Evolutionary conservation across 2,329 filamentous ascomycete species (phyloP), one percentile per base, ranked within the genome.

Genomic region (Fusarium nurragi): DNA sequence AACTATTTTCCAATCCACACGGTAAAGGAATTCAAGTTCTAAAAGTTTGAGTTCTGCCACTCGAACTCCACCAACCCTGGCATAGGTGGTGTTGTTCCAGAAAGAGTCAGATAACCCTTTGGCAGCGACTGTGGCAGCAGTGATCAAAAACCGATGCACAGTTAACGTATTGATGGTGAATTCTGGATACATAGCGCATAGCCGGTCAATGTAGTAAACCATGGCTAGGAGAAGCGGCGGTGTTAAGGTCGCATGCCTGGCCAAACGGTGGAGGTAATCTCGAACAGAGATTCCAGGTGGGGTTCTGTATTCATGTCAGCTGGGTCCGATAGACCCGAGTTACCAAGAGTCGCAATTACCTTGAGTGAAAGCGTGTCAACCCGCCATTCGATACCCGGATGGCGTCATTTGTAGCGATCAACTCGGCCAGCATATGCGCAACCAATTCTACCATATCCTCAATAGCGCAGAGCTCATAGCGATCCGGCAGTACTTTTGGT

Each of bases 81-180:
- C 94, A 75, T 99, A 99, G 1, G 94, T 97, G 25, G 92, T 92
- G 78, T 99, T 99, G 64, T 97, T 98, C 93, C 95, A 97, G 76
- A 99, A 99, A 26, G 91, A 93, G 77, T 99, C 95, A 28, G 93
- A 97, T 13, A 99, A 84, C 1, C 95, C 95, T 77, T 99, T 99
- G 54, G 94, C 93, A 8, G 94, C 95, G 6, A 99, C 95, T 0
- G 95, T 97, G 11, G 94, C 94, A 19, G 94, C 93, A 3, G 94
- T 95, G 68, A 99, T 99, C 11, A 99, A 85, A 74, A 98, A 99
- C 10, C 95, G 93, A 79, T 99, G 95, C 4, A 99, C 94, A 0
- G 95, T 99, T 19, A 99, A 83, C 43, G 93, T 97, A 75, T 94
- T 97, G 70, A 99, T 96, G 25, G 94, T 97, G 77, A 99, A 99